Evolutionary conservation across 495 filamentous ascomycete species (phyloP).

Genomic region (Penicillium pulvis): DNA sequence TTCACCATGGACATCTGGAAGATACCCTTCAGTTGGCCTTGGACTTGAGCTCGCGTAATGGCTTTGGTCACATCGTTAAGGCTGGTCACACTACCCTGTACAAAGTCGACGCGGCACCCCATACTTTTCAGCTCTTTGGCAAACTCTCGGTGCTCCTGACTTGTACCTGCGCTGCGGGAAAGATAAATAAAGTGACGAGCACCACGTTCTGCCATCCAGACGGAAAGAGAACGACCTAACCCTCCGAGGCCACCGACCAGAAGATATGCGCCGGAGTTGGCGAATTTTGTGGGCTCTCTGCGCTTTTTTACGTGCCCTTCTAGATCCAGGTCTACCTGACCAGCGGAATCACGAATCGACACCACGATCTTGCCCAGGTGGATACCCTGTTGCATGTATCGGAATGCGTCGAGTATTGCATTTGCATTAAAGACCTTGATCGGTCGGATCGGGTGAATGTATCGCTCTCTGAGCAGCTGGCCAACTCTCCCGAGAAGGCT

Average conservation of each 20-base stretch:
- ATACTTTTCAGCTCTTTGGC: conserved; percentile 8
- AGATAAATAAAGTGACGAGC: conserved; percentile 1
- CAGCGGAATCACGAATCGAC: conserved; percentile 1
- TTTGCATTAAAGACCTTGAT: conserved; percentile 25
- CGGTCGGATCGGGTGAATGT: conserved; percentile 40
- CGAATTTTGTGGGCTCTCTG: neutral
- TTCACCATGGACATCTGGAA: conserved; percentile 41
- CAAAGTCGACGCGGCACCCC: conserved; percentile 25
- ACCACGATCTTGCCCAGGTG: conserved; percentile 49
- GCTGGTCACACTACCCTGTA: conserved; percentile 24
- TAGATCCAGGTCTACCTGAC: neutral
- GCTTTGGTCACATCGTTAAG: conserved; percentile 21
- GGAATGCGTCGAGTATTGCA: conserved; percentile 26
- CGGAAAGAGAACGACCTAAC: neutral
- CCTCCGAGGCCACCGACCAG: conserved; percentile 5
- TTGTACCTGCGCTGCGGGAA: neutral
- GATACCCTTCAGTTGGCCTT: conserved; percentile 30
- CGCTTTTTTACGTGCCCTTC: neutral
- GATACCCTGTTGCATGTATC: conserved; percentile 35
- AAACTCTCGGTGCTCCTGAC: neutral
- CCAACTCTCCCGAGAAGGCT: neutral
- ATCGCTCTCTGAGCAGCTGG: neutral
- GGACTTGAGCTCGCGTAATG: conserved; percentile 6
- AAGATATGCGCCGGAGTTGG: neutral
- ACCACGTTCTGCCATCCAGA: conserved; percentile 1